These are phyloP conservation scores for Linum trigynum DNA, from an alignment of 345 rosid species.

Conservation along the genomic window DNA sequence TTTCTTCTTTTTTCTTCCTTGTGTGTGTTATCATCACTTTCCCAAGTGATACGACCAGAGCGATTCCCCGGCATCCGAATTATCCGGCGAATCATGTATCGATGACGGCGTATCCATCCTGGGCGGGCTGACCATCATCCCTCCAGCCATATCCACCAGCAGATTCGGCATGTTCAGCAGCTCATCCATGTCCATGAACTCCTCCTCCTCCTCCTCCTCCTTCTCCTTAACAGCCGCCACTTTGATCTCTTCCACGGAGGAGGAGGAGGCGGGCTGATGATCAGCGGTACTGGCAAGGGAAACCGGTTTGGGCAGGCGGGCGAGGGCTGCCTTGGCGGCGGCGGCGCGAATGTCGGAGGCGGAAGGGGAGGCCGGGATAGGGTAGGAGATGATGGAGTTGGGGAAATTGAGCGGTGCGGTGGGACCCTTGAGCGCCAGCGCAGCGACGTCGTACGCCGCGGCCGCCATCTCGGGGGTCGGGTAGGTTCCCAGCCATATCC, in stretches of 20 bases:
- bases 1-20: too few species aligned
- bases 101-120: conserved; percentile 35
- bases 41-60: conserved; percentile 38
- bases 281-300: too few species aligned
- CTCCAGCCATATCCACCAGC: conserved; percentile 64
- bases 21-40: too few species aligned
- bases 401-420: conserved; percentile 51
- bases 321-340: conserved; percentile 47
- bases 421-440: conserved; percentile 54
- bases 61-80: conserved; percentile 36
- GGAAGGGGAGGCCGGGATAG: conserved; percentile 37
- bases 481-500: conserved; percentile 68
- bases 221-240: too few species aligned
- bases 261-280: too few species aligned
- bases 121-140: conserved; percentile 67
- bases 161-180: conserved; percentile 50
- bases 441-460: conserved; percentile 68
- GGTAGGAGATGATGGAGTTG: conserved; percentile 33
- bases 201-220: background rate
- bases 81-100: conserved; percentile 44
- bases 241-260: too few species aligned
- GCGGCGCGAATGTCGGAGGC: conserved; percentile 49
- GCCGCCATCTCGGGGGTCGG: conserved; percentile 75
- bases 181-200: conserved; percentile 46
- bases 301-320: conserved; percentile 8